Percentiles rank a stretch among this genome's conserved stretches.
phyloP scores from a whole-genome alignment of 2,329 filamentous ascomycete species.

The Fusarium ramigenum region DNA sequence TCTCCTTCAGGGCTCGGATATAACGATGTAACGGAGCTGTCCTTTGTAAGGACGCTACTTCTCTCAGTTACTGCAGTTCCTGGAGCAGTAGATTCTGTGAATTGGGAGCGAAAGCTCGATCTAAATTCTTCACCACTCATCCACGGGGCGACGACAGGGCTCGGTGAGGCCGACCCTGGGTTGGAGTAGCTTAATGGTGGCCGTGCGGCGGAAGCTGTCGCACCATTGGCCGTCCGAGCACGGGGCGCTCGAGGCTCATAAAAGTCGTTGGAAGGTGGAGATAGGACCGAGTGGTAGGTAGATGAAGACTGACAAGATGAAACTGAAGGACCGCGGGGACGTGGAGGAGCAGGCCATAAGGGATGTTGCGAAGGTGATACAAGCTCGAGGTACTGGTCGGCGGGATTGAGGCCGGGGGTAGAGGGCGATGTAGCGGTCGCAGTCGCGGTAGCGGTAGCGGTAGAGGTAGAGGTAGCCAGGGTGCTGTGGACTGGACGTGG shows the following conservation, averaged over 20 bases:
- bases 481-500: slow-evolving; percentile 39
- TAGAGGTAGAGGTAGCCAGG: slow-evolving; percentile 2
- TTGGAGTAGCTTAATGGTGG: slow-evolving; percentile 45
- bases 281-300: slow-evolving; percentile 52
- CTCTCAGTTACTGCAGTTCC: slow-evolving; percentile 78
- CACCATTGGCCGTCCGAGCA: slow-evolving; percentile 41
- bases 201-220: slow-evolving; percentile 40
- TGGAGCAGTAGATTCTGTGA: slow-evolving; percentile 62
- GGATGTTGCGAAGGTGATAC: slow-evolving; percentile 44
- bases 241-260: slow-evolving; percentile 47
- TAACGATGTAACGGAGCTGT: slow-evolving; percentile 76
- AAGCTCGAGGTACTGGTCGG: slow-evolving; percentile 46
- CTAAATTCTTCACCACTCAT: slow-evolving; percentile 62
- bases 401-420: slow-evolving; percentile 39
- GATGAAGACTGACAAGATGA: slow-evolving; percentile 59
- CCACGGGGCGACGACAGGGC: slow-evolving; percentile 56
- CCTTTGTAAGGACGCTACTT: slow-evolving; percentile 83
- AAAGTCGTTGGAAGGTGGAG: slow-evolving; percentile 54
- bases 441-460: neutral
- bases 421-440: slow-evolving; percentile 6
- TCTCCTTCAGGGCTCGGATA: slow-evolving; percentile 43
- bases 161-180: slow-evolving; percentile 49
- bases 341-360: slow-evolving; percentile 52
- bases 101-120: slow-evolving; percentile 66
- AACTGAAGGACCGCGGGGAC: slow-evolving; percentile 56